These are phyloP conservation scores for Berberis thunbergii DNA, from an alignment of 164 flowering plant genomes.

Conservation along the genomic window DNA sequence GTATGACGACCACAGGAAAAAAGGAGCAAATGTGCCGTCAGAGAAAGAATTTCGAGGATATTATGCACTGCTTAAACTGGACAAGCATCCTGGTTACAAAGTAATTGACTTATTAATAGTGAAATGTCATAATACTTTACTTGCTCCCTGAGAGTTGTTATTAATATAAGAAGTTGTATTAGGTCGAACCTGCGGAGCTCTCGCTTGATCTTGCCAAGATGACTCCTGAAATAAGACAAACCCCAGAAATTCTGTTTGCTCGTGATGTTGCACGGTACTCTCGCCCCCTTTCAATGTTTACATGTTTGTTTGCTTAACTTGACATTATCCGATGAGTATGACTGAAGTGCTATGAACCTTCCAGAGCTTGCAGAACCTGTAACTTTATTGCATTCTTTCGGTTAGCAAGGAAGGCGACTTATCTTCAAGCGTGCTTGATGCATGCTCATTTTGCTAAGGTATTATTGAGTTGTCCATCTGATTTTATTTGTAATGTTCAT, in stretches of 20 bases:
- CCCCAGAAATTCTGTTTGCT: constrained; percentile 83
- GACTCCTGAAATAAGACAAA: constrained; percentile 79
- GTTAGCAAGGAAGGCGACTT: constrained; percentile 77
- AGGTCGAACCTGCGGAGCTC: constrained; percentile 99
- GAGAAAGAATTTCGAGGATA: constrained; percentile 97
- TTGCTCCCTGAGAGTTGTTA: constrained; percentile 8
- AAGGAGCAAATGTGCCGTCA: constrained; percentile 55
- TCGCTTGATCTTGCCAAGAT: constrained; percentile 98
- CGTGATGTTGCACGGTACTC: constrained; percentile 92
- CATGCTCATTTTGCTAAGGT: constrained; percentile 99
- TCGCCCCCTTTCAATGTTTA: constrained; percentile 1
- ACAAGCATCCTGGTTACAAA: constrained; percentile 97
- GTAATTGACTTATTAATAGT: constrained; percentile 33
- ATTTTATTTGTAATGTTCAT: not conserved
- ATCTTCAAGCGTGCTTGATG: constrained; percentile 97
- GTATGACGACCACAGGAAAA: constrained; percentile 96
- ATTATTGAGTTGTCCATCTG: constrained; percentile 7
- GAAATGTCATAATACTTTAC: constrained; percentile 1
- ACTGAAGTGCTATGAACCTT: constrained; percentile 5
- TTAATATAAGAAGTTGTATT: constrained; percentile 20
- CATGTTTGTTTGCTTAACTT: not conserved
- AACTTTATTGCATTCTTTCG: constrained; percentile 91
- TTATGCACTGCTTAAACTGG: constrained; percentile 96
- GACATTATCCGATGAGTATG: constrained; percentile 11
- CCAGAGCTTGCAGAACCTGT: constrained; percentile 92